These are phyloP conservation scores for Nemania serpens DNA, from an alignment of 2,329 filamentous ascomycete species.

Conservation along the genomic window DNA sequence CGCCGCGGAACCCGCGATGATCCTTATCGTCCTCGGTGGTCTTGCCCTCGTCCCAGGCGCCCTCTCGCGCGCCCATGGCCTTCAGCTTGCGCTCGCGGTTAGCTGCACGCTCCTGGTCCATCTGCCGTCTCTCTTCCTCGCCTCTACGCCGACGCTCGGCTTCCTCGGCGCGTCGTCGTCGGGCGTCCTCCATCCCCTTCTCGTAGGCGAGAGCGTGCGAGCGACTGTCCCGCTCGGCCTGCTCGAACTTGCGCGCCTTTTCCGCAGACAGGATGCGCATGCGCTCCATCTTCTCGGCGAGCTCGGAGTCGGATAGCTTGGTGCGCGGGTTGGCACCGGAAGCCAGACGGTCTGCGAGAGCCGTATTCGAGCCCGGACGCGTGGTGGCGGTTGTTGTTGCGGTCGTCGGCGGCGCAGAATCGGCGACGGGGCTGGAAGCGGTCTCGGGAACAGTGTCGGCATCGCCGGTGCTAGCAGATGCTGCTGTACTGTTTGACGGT, in stretches of 20 bases:
- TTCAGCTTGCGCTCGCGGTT: slow-evolving; percentile 66
- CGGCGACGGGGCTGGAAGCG: slow-evolving; percentile 19
- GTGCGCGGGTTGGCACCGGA: slow-evolving; percentile 64
- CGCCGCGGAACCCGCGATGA: slow-evolving; percentile 46
- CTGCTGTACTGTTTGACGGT: slow-evolving; percentile 12
- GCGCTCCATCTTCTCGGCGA: slow-evolving; percentile 63
- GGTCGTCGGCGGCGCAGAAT: slow-evolving; percentile 25
- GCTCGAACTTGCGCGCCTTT: slow-evolving; percentile 62
- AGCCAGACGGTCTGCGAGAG: slow-evolving; percentile 49
- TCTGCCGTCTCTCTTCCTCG: slow-evolving; percentile 56
- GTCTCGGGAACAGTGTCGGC: slow-evolving; percentile 17
- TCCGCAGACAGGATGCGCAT: slow-evolving; percentile 64
- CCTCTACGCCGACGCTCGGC: slow-evolving; percentile 56
- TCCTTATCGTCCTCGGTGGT: slow-evolving; percentile 48
- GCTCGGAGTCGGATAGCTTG: slow-evolving; percentile 63
- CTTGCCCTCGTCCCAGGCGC: slow-evolving; percentile 65
- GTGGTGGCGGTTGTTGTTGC: slow-evolving; percentile 27
- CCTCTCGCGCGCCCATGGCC: slow-evolving; percentile 58
- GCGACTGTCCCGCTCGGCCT: slow-evolving; percentile 60
- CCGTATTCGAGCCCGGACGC: slow-evolving; percentile 42
- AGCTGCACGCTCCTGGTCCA: slow-evolving; percentile 64
- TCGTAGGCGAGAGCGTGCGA: slow-evolving; percentile 60
- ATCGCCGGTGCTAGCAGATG: slow-evolving; percentile 7
- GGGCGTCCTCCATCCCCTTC: slow-evolving; percentile 60
- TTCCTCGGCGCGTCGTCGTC: slow-evolving; percentile 56